Evolutionary conservation across 2,329 filamentous ascomycete species (phyloP), one percentile per base, ranked within the genome.

Genomic region (Alternaria tenuissima): DNA sequence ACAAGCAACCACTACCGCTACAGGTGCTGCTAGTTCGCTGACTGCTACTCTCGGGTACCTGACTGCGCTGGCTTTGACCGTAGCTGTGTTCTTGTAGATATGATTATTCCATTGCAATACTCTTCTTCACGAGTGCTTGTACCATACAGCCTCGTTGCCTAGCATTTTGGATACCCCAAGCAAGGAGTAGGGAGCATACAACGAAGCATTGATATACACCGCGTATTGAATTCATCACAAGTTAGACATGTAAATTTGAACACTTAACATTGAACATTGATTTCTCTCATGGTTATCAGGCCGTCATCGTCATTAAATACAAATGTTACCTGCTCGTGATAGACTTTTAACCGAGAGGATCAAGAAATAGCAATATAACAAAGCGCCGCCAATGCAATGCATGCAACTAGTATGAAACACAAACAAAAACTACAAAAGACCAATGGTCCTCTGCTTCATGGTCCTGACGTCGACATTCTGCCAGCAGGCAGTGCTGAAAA

Each of bases 361-460:
- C 30, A 26, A 38, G 7, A 8, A 7, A 20, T 5, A 38, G 6
- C 20, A 38, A 16, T 7, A 22, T 7, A 30, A 28, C 12, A 51
- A 24, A 24, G 22, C 30, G 42, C 30, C 32, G n/a, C 22, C n/a
- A 12, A 30, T 38, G 32, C 9, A 18, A 20, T 28, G 39, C 26
- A 36, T 51, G 14, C 24, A 24, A 30, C 11, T 4, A 2, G 3
- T 0, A 16, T 8, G 5, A 52, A 6, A 41, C 9, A 22, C 4
- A 7, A 26, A 20, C 3, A 26, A 1, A 39, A 38, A 57, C 56
- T 74, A 75, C 65, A 75, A 67, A 12, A 75, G 61, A 57, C 72
- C 72, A 44, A 75, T 47, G 8, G 70, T 75, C 63, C 72, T 72
- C 66, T 75, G 72, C 68, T 74, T 75, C 67, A 68, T 67, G 56